Evolutionary conservation across 768 basidiomycete species (phyloP).

Genomic region (Lanmaoa pseudosensibilis): DNA sequence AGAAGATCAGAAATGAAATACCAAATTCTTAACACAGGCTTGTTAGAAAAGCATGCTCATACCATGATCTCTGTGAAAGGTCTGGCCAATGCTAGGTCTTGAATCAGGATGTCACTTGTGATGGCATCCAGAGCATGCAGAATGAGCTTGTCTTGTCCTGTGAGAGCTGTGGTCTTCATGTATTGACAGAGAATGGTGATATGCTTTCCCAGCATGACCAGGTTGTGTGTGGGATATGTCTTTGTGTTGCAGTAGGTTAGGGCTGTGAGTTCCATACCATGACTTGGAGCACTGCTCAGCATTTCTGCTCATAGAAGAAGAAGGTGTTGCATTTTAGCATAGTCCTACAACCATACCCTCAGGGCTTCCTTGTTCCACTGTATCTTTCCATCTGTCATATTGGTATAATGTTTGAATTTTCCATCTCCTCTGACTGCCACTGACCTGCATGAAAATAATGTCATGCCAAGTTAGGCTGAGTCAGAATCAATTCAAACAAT

Average conservation of each 20-base stretch:
- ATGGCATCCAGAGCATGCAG: background rate
- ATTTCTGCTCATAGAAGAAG: background rate
- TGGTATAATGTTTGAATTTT: background rate
- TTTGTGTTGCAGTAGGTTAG: background rate
- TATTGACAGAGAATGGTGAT: constrained; percentile 1
- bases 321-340: background rate
- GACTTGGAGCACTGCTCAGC: background rate
- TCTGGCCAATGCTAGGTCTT: background rate
- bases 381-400: background rate
- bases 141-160: background rate
- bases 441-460: too few relatives aligned
- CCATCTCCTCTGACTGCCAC: background rate
- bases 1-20: too few relatives aligned
- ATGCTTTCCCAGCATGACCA: background rate
- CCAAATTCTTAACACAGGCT: too few relatives aligned
- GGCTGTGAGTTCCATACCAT: background rate
- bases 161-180: background rate
- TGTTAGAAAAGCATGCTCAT: background rate
- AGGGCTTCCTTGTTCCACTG: background rate
- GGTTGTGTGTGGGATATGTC: background rate
- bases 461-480: too few relatives aligned
- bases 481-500: too few relatives aligned
- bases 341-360: background rate
- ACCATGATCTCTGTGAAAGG: background rate
- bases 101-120: background rate